Conservation (phyloP, 345 rosid genomes). For the Hibiscus syriacus region DNA sequence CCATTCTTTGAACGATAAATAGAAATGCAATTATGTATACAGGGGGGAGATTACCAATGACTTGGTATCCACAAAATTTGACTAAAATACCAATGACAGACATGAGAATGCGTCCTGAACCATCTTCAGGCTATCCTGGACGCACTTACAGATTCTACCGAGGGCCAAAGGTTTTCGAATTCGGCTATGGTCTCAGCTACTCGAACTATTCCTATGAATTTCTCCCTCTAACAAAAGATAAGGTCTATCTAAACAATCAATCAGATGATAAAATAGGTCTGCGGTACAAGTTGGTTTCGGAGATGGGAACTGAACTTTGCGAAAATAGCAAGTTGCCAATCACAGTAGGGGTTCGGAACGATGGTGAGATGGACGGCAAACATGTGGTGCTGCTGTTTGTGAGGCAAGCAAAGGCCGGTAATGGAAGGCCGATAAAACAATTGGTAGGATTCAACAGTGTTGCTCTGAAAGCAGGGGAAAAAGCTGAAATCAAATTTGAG, state of each 20-base stretch:
- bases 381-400: slow-evolving; percentile 45
- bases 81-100: slow-evolving; percentile 45
- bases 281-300: slow-evolving; percentile 23
- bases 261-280: slow-evolving; percentile 1
- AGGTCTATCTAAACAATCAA: slow-evolving; percentile 21
- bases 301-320: slow-evolving; percentile 30
- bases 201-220: slow-evolving; percentile 40
- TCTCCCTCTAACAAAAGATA: slow-evolving; percentile 12
- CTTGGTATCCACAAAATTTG: slow-evolving; percentile 56
- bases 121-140: slow-evolving; percentile 49
- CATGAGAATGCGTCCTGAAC: slow-evolving; percentile 51
- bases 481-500: slow-evolving; percentile 32
- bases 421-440: slow-evolving; percentile 36
- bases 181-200: slow-evolving; percentile 58
- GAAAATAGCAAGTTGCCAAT: slow-evolving; percentile 25
- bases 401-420: slow-evolving; percentile 24
- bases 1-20: not conserved
- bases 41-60: slow-evolving; percentile 64
- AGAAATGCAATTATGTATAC: slow-evolving; percentile 13
- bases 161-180: slow-evolving; percentile 41
- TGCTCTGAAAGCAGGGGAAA: slow-evolving; percentile 32
- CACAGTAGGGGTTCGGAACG: slow-evolving; percentile 34
- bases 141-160: slow-evolving; percentile 53
- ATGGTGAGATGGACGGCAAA: slow-evolving; percentile 42
- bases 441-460: slow-evolving; percentile 46